Evolutionary conservation across 2,329 filamentous ascomycete genomes (phyloP).

Genomic region (Nannizziopsis arthrosporioides): DNA sequence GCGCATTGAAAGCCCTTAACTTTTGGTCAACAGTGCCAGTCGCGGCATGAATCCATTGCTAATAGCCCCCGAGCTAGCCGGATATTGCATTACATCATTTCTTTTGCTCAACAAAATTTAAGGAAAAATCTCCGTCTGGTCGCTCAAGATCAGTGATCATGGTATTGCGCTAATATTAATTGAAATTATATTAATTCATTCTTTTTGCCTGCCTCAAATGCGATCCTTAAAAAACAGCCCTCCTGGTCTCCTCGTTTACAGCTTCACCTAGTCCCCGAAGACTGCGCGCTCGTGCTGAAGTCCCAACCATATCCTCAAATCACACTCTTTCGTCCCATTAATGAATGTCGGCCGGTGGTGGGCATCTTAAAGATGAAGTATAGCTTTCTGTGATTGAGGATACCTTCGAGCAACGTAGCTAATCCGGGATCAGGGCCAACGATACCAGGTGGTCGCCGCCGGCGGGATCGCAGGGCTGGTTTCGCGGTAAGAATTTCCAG

Average conservation of each 20-base stretch:
- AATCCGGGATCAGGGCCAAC: constrained; percentile 45
- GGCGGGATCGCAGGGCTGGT: constrained; percentile 70
- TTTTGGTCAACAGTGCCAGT: no score
- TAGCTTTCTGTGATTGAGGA: constrained; percentile 6
- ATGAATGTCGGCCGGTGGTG: constrained; percentile 54
- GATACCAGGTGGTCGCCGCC: constrained; percentile 52
- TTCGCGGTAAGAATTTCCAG: constrained; percentile 51
- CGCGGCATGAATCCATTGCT: no score
- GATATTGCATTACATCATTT: no score
- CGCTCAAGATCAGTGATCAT: no score
- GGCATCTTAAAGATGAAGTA: constrained; percentile 60
- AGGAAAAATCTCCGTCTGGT: no score
- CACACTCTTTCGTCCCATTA: constrained; percentile 16
- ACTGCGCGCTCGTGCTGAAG: neutral
- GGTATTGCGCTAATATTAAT: no score
- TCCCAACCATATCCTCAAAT: neutral
- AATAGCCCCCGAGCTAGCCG: no score
- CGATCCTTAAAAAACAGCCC: no score
- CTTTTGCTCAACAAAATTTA: no score
- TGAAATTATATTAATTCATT: no score
- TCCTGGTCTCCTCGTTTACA: neutral
- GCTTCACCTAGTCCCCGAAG: neutral
- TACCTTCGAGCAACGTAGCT: neutral
- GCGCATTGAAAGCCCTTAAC: no score
- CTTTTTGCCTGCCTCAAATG: no score